phyloP scores from a whole-genome alignment of 1,139 yeast species.

The Yamadazyma sp. region DNA sequence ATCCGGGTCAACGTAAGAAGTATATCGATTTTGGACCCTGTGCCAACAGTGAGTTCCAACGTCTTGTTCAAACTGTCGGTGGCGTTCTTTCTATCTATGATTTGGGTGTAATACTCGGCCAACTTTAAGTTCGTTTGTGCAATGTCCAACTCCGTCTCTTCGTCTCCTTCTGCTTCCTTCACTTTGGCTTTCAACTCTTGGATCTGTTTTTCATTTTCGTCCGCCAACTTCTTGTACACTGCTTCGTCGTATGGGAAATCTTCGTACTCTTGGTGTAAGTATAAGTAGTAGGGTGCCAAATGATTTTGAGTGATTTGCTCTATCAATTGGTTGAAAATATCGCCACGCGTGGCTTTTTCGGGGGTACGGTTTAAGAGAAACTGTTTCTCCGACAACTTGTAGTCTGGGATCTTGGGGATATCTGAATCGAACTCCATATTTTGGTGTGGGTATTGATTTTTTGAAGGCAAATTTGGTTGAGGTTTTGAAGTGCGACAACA shows the following conservation, averaged over 20 bases:
- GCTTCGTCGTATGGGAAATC: constrained; percentile 59
- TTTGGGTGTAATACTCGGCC: constrained; percentile 84
- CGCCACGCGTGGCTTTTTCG: constrained; percentile 29
- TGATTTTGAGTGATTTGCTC: constrained; percentile 56
- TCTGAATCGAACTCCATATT: constrained; percentile 45
- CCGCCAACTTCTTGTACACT: constrained; percentile 50
- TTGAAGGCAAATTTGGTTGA: constrained; percentile 10
- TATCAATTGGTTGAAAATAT: constrained; percentile 48
- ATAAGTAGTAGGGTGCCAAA: constrained; percentile 84
- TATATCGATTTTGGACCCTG: constrained; percentile 89
- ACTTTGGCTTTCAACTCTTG: constrained; percentile 61
- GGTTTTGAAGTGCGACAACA: background rate
- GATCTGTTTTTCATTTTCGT: constrained; percentile 55
- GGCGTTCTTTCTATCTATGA: constrained; percentile 82
- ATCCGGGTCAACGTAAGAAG: constrained; percentile 77
- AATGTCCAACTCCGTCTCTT: constrained; percentile 85
- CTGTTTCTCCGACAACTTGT: constrained; percentile 73
- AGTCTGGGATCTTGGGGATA: constrained; percentile 72
- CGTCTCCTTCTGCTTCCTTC: constrained; percentile 77
- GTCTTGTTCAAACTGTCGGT: constrained; percentile 70
- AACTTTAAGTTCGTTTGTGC: constrained; percentile 75
- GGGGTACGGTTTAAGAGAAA: constrained; percentile 50
- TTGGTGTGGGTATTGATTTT: background rate
- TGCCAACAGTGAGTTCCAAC: constrained; percentile 74
- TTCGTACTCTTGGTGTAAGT: constrained; percentile 54